Percentiles rank a stretch among this genome's conserved stretches.
Conservation (phyloP, 176 grass and related monocot genomes). For the Lolium perenne region DNA sequence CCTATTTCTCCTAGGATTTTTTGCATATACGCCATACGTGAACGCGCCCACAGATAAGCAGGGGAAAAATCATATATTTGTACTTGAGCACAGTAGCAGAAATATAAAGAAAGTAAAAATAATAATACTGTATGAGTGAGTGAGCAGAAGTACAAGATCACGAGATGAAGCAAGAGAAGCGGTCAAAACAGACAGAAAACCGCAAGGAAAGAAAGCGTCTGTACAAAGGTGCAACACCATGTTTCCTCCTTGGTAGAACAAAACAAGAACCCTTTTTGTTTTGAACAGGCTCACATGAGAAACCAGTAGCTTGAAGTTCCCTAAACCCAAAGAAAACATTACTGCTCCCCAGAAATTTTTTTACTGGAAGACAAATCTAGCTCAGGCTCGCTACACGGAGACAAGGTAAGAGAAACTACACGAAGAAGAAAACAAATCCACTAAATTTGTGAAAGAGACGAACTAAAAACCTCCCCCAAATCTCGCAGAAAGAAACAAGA, state of each 20-base stretch:
- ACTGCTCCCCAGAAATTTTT: background rate
- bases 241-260: slow-evolving; percentile 8
- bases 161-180: background rate
- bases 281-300: background rate
- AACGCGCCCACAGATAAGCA: background rate
- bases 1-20: slow-evolving; percentile 44
- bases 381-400: background rate
- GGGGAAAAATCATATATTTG: background rate
- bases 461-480: background rate
- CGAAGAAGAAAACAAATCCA: background rate
- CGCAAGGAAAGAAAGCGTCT: background rate
- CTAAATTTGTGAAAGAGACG: background rate
- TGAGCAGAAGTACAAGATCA: slow-evolving; percentile 9
- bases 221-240: background rate
- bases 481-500: slow-evolving; percentile 19
- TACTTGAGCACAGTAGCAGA: background rate
- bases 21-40: slow-evolving; percentile 26
- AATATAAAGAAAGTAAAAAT: background rate
- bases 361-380: background rate
- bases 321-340: background rate
- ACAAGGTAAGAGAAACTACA: background rate
- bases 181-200: background rate
- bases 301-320: background rate
- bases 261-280: slow-evolving; percentile 28
- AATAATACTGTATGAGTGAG: background rate